Evolutionary conservation across 306 rosid species (phyloP), one percentile per base, ranked within the genome.

Genomic region (Trichosanthes cucumerina): DNA sequence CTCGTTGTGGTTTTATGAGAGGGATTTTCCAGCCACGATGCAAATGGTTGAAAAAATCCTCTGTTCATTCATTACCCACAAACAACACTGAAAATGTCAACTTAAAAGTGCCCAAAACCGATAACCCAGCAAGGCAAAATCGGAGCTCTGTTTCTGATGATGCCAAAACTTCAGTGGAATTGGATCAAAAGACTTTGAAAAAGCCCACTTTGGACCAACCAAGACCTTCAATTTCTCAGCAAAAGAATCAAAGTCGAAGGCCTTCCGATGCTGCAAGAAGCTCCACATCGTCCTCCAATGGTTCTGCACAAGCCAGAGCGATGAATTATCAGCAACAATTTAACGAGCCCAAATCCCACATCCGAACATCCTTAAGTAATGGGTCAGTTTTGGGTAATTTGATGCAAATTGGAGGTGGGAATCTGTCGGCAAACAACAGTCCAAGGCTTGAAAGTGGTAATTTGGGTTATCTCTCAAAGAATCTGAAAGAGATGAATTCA

Each of bases 51-150:
- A 91, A 87, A 80, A 93, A 93, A 79, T 85, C 96, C 43, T 85
- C 92, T 53, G 93, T 93, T 50, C 89, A 90, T 84, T 96, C 97
- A 50, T 83, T 96, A 2, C 93, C 96, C 28, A 8, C 92, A 26
- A 88, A 79, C 52, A 3, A 72, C 41, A 63, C 60, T 84, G 82
- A 66, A 57, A 79, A 72, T 77, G 65, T 41, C 11, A 79, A 4
- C 78, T 12, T 34, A 41, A 68, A 46, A 50, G 1, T 7, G 0
- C 77, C 43, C 13, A 49, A 14, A 18, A 6, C 11, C 0, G 21
- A 73, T 3, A 8, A 47, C 18, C 79, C 47, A 7, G 5, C 49
- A 13, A 34, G 4, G 64, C 13, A 75, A 19, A 26, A 11, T 8
- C 59, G 41, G 23, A 28, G 4, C 63, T 50, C 63, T 74, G 77